Percentiles rank a stretch among this genome's conserved stretches.
Evolutionary conservation across 352 stramenopile species (phyloP).

Genomic region (Globisporangium perplexum): DNA sequence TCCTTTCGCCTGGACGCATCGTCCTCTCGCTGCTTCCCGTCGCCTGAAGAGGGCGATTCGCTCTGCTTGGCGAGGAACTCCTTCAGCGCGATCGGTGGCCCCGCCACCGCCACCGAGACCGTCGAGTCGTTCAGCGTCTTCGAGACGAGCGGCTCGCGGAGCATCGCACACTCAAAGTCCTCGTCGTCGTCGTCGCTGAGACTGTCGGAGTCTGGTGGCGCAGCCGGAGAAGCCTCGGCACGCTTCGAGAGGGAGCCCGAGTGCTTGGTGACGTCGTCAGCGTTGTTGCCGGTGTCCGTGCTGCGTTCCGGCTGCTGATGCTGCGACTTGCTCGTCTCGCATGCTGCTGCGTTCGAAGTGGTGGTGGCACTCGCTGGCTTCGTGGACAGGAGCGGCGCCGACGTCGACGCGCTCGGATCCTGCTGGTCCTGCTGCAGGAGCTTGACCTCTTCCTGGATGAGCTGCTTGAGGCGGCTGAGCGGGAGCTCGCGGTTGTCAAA

Average conservation of each 20-base stretch:
- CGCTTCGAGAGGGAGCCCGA: too few relatives aligned
- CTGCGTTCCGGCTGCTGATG: too few relatives aligned
- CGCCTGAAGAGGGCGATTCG: background rate
- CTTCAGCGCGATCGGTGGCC: conserved; percentile 6
- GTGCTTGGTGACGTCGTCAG: conserved; percentile 1
- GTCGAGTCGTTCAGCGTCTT: too few relatives aligned
- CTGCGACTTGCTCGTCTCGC: background rate
- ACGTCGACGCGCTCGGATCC: conserved; percentile 1
- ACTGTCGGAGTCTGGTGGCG: conserved; percentile 3
- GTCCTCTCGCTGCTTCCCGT: background rate
- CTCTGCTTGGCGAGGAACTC: conserved; percentile 9
- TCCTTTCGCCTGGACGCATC: conserved; percentile 10
- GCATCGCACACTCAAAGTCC: conserved; percentile 10
- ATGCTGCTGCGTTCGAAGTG: background rate
- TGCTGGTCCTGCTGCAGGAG: conserved; percentile 50
- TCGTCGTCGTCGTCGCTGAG: conserved; percentile 12
- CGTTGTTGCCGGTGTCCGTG: background rate
- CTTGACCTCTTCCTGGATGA: conserved; percentile 79
- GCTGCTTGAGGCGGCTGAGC: conserved; percentile 47
- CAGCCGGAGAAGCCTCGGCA: conserved; percentile 3
- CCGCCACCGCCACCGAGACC: background rate
- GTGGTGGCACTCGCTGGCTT: conserved; percentile 6
- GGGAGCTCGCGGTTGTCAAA: conserved; percentile 75
- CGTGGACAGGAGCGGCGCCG: conserved; percentile 8
- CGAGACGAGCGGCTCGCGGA: background rate